A percentile compares a stretch with the other conserved stretches of the same genome.
Evolutionary conservation across 225 moss, liverwort and hornwort genomes (phyloP).

Genomic region (Pseudoscleropodium purum): DNA sequence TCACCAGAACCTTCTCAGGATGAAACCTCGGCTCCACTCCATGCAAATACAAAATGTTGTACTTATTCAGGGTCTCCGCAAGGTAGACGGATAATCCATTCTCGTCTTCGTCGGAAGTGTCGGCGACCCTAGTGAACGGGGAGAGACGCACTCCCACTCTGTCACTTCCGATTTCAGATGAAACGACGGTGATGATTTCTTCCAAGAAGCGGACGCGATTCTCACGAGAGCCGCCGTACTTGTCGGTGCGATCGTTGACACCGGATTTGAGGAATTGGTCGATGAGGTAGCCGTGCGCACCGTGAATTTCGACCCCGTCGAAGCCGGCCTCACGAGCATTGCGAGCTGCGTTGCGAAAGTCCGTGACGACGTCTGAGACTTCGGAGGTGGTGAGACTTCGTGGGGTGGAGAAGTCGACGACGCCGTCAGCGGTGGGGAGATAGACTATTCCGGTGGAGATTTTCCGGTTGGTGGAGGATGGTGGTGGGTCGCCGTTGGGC

Average conservation of each 20-base stretch:
- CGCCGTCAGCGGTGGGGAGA: background rate
- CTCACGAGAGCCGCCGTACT: background rate
- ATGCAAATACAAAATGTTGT: too few species aligned
- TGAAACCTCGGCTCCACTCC: too few species aligned
- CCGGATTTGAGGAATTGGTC: background rate
- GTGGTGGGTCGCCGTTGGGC: background rate
- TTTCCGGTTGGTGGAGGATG: background rate
- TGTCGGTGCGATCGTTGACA: background rate
- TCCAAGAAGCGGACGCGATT: background rate
- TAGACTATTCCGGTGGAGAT: background rate
- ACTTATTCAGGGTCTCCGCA: too few species aligned
- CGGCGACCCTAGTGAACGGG: background rate
- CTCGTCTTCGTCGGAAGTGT: background rate
- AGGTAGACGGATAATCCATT: too few species aligned
- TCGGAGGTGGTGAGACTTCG: background rate
- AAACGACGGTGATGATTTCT: background rate
- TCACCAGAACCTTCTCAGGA: too few species aligned
- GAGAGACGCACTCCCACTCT: background rate
- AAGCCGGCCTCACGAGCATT: background rate
- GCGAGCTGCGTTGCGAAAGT: background rate
- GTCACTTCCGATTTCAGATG: background rate
- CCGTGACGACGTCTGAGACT: background rate
- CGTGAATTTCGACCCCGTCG: background rate
- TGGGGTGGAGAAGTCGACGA: background rate
- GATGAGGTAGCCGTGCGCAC: background rate